Evolutionary conservation across 257 asterid genomes (phyloP).

Genomic region (Prunella vulgaris): DNA sequence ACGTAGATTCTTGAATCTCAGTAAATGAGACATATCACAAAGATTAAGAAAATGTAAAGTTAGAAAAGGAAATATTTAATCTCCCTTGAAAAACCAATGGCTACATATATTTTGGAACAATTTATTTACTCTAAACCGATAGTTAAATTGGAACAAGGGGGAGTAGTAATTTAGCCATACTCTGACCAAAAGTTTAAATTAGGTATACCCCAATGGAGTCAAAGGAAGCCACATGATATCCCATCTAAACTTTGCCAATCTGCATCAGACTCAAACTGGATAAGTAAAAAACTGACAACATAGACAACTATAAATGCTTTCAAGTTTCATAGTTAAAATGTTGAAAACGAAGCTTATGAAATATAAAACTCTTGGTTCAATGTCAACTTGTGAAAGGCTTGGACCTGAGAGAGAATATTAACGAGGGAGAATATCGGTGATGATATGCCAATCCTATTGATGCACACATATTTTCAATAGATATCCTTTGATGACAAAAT

Average conservation of each 20-base stretch:
- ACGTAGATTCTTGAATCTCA: too few species aligned
- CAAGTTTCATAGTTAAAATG: neutral
- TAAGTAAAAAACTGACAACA: constrained; percentile 9
- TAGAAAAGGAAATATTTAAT: too few species aligned
- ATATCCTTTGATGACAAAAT: neutral
- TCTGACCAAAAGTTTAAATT: neutral
- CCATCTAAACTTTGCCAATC: constrained; percentile 89
- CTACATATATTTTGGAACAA: too few species aligned
- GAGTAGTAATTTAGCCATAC: neutral
- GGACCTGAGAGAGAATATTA: neutral
- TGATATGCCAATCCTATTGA: neutral
- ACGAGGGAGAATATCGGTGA: neutral
- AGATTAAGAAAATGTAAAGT: too few species aligned
- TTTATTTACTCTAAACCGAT: too few species aligned
- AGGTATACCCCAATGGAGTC: constrained; percentile 73
- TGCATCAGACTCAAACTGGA: constrained; percentile 29
- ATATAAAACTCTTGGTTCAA: neutral
- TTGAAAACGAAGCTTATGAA: neutral
- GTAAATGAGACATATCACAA: too few species aligned
- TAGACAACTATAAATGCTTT: neutral
- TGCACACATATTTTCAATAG: neutral
- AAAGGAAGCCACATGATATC: constrained; percentile 80
- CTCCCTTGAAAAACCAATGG: too few species aligned
- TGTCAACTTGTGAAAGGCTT: neutral
- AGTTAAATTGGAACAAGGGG: too few species aligned